These are phyloP conservation scores for Setaria viridis DNA, from an alignment of 202 grass and related monocot species.

Conservation along the genomic window DNA sequence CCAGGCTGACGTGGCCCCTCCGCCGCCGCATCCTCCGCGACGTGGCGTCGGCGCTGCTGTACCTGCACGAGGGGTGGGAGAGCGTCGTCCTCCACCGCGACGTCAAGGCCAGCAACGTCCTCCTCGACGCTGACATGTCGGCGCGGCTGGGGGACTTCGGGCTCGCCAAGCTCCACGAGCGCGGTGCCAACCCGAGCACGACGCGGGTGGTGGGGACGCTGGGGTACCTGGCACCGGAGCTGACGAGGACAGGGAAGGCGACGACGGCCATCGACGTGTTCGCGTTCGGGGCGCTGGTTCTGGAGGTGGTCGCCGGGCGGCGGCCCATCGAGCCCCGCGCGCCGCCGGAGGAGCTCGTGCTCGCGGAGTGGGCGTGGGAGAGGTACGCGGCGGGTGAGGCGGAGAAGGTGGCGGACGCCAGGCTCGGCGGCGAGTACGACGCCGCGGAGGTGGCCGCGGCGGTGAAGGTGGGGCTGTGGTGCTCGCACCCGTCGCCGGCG, in stretches of 20 bases:
- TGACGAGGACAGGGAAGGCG: slow-evolving; percentile 60
- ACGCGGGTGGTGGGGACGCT: slow-evolving; percentile 69
- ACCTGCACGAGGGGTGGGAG: slow-evolving; percentile 83
- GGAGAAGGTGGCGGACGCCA: slow-evolving; percentile 56
- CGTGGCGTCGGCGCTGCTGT: slow-evolving; percentile 64
- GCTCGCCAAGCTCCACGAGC: slow-evolving; percentile 72
- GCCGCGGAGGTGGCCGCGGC: slow-evolving; percentile 46
- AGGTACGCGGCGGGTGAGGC: slow-evolving; percentile 52
- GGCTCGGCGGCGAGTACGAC: slow-evolving; percentile 58
- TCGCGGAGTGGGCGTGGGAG: slow-evolving; percentile 78
- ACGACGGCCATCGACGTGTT: slow-evolving; percentile 62
- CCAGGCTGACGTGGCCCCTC: slow-evolving; percentile 46
- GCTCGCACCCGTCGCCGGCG: slow-evolving; percentile 57
- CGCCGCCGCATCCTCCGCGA: slow-evolving; percentile 54
- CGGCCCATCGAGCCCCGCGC: slow-evolving; percentile 60
- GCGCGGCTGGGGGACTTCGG: slow-evolving; percentile 71
- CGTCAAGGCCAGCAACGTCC: slow-evolving; percentile 70
- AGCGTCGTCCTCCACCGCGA: slow-evolving; percentile 73
- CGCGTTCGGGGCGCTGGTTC: slow-evolving; percentile 61
- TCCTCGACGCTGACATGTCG: slow-evolving; percentile 61
- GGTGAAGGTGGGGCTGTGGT: slow-evolving; percentile 68
- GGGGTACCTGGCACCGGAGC: slow-evolving; percentile 72
- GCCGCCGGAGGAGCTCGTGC: slow-evolving; percentile 58
- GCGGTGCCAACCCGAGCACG: slow-evolving; percentile 68
- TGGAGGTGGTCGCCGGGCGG: slow-evolving; percentile 62